Evolutionary conservation across 2,329 filamentous ascomycete genomes (phyloP).

Genomic region (Arthrinium phaeospermum): DNA sequence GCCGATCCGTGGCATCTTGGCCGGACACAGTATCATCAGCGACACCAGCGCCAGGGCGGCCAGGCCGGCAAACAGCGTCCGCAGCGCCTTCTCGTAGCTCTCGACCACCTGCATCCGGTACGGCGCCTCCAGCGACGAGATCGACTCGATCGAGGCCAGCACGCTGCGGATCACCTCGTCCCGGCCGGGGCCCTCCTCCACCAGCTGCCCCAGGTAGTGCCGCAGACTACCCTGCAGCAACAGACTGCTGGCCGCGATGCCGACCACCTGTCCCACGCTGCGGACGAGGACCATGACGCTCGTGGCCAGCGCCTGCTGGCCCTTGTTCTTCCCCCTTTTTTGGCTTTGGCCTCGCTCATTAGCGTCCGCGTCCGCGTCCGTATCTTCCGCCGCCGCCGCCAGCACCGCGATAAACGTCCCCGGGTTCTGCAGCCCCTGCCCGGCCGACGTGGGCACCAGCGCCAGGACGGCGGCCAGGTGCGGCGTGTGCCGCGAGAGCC

Average conservation of each 20-base stretch:
- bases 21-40: neutral
- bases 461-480: neutral
- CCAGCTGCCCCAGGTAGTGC: neutral
- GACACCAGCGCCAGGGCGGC: neutral
- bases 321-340: neutral
- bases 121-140: neutral
- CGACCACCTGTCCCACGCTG: neutral
- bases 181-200: neutral
- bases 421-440: slow-evolving; percentile 6
- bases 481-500: neutral
- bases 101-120: neutral
- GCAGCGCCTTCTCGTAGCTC: slow-evolving; percentile 10
- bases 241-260: neutral
- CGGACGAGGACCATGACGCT: neutral
- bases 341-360: no score
- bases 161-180: neutral
- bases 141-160: neutral
- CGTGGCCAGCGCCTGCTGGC: neutral
- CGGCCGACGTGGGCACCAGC: neutral
- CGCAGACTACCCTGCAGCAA: neutral
- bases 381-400: neutral
- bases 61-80: neutral
- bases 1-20: neutral
- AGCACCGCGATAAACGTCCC: slow-evolving; percentile 3
- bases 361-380: no score